Conservation (phyloP, 371 early-diverging fungal genomes). For the Parasitella parasitica region DNA sequence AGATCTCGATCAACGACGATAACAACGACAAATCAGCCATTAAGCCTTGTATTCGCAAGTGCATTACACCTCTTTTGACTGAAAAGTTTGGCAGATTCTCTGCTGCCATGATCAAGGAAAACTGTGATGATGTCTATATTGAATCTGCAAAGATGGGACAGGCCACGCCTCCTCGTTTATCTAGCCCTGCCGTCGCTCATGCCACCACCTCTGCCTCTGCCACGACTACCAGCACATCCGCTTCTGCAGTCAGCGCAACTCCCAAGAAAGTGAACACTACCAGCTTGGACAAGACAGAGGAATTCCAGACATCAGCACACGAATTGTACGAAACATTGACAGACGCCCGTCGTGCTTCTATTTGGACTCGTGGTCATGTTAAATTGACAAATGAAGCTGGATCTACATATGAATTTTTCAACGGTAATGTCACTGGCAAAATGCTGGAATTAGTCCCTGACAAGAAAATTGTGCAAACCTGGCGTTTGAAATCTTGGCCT, state of each 20-base stretch:
- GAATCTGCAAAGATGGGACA: conserved; percentile 50
- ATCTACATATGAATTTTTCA: conserved; percentile 74
- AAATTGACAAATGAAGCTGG: conserved; percentile 58
- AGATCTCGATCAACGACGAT: conserved; percentile 68
- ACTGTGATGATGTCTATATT: conserved; percentile 91
- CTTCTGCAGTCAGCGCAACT: conserved; percentile 15
- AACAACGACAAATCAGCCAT: conserved; percentile 60
- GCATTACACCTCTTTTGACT: conserved; percentile 62
- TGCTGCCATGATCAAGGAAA: conserved; percentile 73
- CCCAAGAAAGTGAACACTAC: conserved; percentile 59
- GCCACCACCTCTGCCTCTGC: conserved; percentile 20
- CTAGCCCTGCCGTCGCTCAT: conserved; percentile 20
- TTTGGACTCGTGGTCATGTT: conserved; percentile 81
- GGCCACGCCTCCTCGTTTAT: conserved; percentile 36
- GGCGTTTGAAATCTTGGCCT: conserved; percentile 88
- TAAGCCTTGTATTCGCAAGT: conserved; percentile 71
- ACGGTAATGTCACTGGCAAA: conserved; percentile 86
- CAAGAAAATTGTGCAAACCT: conserved; percentile 81
- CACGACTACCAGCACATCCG: conserved; percentile 17
- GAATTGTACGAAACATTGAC: conserved; percentile 83
- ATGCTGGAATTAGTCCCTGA: conserved; percentile 72
- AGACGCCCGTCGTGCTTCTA: conserved; percentile 69
- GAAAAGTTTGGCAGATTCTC: conserved; percentile 69
- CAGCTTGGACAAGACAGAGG: conserved; percentile 71
- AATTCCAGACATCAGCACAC: conserved; percentile 86